A percentile compares a stretch with the other conserved stretches of the same genome.
Evolutionary conservation across 202 grass and related monocot genomes (phyloP).

Genomic region (Schoenoplectus tabernaemontani): DNA sequence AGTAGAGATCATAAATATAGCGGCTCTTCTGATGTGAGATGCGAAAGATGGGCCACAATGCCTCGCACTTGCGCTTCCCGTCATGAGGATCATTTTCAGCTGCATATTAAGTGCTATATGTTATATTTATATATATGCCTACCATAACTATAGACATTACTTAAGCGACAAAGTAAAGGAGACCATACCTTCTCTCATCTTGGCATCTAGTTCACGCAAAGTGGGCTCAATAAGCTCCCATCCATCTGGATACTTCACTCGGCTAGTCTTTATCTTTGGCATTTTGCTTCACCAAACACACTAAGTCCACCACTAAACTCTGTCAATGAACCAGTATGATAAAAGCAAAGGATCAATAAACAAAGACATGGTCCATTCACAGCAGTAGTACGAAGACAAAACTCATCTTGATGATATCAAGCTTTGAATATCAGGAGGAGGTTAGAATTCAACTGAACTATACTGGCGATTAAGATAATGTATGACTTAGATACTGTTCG

Average conservation of each 20-base stretch:
- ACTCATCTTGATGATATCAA: neutral
- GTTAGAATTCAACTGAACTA: neutral
- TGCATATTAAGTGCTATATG: neutral
- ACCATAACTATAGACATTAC: neutral
- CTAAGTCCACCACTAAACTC: slow-evolving; percentile 14
- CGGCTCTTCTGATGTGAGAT: slow-evolving; percentile 82
- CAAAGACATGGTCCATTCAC: neutral
- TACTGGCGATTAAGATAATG: neutral
- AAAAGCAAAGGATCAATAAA: slow-evolving; percentile 1
- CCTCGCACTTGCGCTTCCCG: slow-evolving; percentile 84
- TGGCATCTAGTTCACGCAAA: slow-evolving; percentile 76
- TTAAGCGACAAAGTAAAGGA: neutral
- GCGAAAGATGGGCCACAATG: slow-evolving; percentile 83
- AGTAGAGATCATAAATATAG: slow-evolving; percentile 87
- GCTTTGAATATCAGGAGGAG: neutral
- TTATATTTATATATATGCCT: neutral
- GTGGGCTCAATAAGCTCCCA: slow-evolving; percentile 99
- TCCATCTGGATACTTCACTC: slow-evolving; percentile 82
- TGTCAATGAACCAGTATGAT: neutral
- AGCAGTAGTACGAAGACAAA: neutral
- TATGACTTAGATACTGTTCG: neutral
- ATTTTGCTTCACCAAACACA: slow-evolving; percentile 31
- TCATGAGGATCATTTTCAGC: slow-evolving; percentile 96
- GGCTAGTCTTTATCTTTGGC: slow-evolving; percentile 97
- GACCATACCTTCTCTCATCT: slow-evolving; percentile 84